These are phyloP conservation scores for Fusarium humuli DNA, from an alignment of 2,329 filamentous ascomycete species.

Conservation along the genomic window DNA sequence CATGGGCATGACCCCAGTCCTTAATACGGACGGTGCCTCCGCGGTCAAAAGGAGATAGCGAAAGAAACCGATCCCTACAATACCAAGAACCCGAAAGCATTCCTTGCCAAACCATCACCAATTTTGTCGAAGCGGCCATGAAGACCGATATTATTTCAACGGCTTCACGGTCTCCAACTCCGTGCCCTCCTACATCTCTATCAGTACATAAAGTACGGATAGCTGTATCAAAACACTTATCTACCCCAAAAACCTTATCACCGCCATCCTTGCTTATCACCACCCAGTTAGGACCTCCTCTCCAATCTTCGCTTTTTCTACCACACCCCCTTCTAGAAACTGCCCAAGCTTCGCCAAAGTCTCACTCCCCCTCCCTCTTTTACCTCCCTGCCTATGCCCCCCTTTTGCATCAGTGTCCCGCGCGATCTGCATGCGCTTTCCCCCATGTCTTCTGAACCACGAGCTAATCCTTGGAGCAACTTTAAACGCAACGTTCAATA, in stretches of 20 bases:
- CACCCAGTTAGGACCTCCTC: background rate
- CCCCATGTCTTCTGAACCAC: slow-evolving; percentile 18
- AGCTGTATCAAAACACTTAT: slow-evolving; percentile 8
- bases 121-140: background rate
- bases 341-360: background rate
- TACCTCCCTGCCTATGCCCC: background rate
- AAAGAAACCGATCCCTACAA: slow-evolving; percentile 26
- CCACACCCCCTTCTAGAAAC: slow-evolving; percentile 31
- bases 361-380: slow-evolving; percentile 18
- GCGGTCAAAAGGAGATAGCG: slow-evolving; percentile 3
- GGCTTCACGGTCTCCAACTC: slow-evolving; percentile 22
- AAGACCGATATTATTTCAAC: slow-evolving; percentile 7
- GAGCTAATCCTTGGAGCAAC: slow-evolving; percentile 13
- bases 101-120: slow-evolving; percentile 9
- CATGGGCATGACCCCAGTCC: background rate
- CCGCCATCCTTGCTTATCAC: slow-evolving; percentile 29
- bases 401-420: slow-evolving; percentile 13
- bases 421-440: slow-evolving; percentile 28
- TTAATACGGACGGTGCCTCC: background rate
- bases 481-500: slow-evolving; percentile 18
- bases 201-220: slow-evolving; percentile 8
- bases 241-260: slow-evolving; percentile 29
- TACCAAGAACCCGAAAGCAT: slow-evolving; percentile 10
- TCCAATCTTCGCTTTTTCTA: slow-evolving; percentile 13
- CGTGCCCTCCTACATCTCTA: slow-evolving; percentile 5